phyloP scores from a whole-genome alignment of 169 alveolate genomes.

The Ichthyophthirius multifiliis region DNA sequence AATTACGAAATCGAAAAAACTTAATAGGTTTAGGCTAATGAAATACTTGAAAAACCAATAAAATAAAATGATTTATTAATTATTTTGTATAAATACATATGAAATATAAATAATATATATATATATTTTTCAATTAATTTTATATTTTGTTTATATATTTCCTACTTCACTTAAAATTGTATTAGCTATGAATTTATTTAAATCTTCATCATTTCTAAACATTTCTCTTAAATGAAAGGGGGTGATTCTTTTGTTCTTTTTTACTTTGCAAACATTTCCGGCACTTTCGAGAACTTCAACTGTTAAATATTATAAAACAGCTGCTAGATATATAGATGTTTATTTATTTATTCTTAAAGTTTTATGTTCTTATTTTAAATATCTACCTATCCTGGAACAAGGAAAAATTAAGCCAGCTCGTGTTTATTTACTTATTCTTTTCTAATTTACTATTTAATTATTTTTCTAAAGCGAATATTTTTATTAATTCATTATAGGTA shows the following conservation, averaged over 20 bases:
- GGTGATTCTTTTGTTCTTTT: constrained; percentile 47
- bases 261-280: constrained; percentile 59
- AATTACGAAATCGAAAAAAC: no score
- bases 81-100: no score
- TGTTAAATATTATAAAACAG: constrained; percentile 55
- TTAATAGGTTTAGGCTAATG: no score
- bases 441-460: no score
- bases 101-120: no score
- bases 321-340: constrained; percentile 60
- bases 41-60: no score
- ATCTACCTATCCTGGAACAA: constrained; percentile 47
- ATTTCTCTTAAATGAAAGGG: constrained; percentile 61
- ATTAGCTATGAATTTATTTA: constrained; percentile 46
- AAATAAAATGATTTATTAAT: no score
- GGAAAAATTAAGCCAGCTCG: constrained; percentile 47
- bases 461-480: neutral
- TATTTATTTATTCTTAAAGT: constrained; percentile 51
- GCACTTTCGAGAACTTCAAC: constrained; percentile 64
- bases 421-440: no score
- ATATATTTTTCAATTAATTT: no score
- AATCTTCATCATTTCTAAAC: constrained; percentile 56
- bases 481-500: neutral
- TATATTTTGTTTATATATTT: no score
- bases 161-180: constrained; percentile 57
- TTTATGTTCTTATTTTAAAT: constrained; percentile 43